Percentiles rank a stretch among this genome's conserved stretches.
Evolutionary conservation across 306 rosid species (phyloP).

Genomic region (Spatholobus suberectus): DNA sequence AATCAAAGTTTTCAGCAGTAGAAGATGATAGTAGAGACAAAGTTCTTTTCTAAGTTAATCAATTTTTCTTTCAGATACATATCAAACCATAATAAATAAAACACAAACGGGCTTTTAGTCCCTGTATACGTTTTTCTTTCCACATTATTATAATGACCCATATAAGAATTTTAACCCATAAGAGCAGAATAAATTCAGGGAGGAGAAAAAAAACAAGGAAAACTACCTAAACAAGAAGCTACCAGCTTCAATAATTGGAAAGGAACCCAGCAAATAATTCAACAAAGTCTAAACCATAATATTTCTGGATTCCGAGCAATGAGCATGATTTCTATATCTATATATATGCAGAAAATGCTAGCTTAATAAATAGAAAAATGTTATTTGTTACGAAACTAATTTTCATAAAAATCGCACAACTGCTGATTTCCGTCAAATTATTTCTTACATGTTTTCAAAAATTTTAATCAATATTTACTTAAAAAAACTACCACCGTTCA

Average conservation of each 20-base stretch:
- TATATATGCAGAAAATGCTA: not conserved
- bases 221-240: not conserved
- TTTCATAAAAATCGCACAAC: too few species aligned
- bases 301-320: not conserved
- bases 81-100: conserved; percentile 20
- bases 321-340: not conserved
- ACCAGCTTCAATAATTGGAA: not conserved
- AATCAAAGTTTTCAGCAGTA: not conserved
- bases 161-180: not conserved
- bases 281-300: not conserved
- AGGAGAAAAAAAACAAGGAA: not conserved
- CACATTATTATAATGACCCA: not conserved
- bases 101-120: not conserved
- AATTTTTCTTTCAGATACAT: not conserved
- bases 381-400: too few species aligned
- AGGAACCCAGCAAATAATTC: not conserved
- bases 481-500: too few species aligned
- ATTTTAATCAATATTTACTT: too few species aligned
- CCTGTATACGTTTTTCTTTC: not conserved
- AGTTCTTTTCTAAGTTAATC: not conserved
- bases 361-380: too few species aligned
- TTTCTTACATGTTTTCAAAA: too few species aligned
- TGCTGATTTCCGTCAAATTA: too few species aligned
- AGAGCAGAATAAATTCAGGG: not conserved
- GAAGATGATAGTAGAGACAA: not conserved